Conservation (phyloP, 805 yeast species). For the Yarrowia porcina region DNA sequence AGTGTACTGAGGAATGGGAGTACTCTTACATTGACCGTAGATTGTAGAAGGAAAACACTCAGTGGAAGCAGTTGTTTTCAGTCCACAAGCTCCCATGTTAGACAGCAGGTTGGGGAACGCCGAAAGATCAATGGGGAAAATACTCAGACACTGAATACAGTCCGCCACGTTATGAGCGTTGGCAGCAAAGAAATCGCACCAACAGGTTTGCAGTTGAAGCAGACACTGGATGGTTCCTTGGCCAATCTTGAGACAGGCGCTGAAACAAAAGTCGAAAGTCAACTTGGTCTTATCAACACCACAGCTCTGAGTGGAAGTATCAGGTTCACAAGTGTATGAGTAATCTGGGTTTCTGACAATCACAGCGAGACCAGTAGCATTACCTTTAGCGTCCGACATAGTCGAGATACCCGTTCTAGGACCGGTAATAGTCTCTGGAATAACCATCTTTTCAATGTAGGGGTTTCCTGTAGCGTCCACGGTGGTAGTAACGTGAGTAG, state of each 20-base stretch:
- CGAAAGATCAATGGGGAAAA: neutral
- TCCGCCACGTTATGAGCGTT: neutral
- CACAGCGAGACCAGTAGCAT: neutral
- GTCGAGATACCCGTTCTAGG: neutral
- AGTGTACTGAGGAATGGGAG: constrained; percentile 4
- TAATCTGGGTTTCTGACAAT: neutral
- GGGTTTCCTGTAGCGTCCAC: neutral
- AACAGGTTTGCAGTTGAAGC: neutral
- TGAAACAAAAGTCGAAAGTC: neutral
- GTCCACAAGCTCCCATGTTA: neutral
- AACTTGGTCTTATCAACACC: neutral
- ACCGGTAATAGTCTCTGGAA: neutral
- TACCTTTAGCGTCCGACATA: neutral
- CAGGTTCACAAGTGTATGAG: neutral
- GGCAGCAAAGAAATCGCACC: neutral
- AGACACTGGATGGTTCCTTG: neutral
- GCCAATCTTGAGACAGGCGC: neutral
- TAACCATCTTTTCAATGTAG: neutral
- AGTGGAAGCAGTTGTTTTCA: neutral
- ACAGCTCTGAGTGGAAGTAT: neutral
- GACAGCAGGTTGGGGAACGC: neutral
- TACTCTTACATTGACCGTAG: neutral
- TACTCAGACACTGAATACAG: neutral
- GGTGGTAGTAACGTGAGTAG: neutral
- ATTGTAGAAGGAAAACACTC: neutral